These are phyloP conservation scores for Phytophthora litchii DNA, from an alignment of 352 stramenopile species.

Conservation along the genomic window DNA sequence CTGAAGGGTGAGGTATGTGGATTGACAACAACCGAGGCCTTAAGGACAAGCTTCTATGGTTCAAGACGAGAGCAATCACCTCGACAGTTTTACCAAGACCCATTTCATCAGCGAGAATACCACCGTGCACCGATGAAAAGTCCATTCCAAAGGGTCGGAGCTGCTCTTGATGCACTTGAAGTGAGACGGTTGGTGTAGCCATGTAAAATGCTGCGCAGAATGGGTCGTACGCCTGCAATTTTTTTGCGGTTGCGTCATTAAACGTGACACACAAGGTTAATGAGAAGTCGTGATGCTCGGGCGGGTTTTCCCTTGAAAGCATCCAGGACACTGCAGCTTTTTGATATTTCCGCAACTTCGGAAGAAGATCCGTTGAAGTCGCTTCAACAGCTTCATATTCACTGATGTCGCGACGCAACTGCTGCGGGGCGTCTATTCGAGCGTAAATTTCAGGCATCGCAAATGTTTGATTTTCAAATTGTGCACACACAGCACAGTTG, in stretches of 20 bases:
- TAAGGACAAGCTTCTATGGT: slow-evolving; percentile 46
- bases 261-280: slow-evolving; percentile 28
- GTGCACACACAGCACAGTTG: slow-evolving; percentile 3
- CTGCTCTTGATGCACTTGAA: slow-evolving; percentile 5
- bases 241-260: slow-evolving; percentile 1
- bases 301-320: slow-evolving; percentile 83
- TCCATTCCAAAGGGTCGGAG: slow-evolving; percentile 17
- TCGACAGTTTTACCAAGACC: slow-evolving; percentile 90
- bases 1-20: not conserved
- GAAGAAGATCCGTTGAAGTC: slow-evolving; percentile 47
- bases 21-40: slow-evolving; percentile 23
- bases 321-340: slow-evolving; percentile 96
- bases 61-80: slow-evolving; percentile 66
- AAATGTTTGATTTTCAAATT: slow-evolving; percentile 34
- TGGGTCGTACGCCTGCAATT: slow-evolving; percentile 41
- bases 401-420: slow-evolving; percentile 36
- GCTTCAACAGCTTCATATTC: slow-evolving; percentile 13
- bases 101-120: slow-evolving; percentile 95
- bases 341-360: slow-evolving; percentile 96
- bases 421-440: slow-evolving; percentile 45
- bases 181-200: not conserved
- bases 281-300: slow-evolving; percentile 11
- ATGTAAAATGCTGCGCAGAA: slow-evolving; percentile 42
- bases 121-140: slow-evolving; percentile 54
- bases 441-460: slow-evolving; percentile 67